Base-by-base conservation (phyloP, 306 rosid genomes). In the Cicer arietinum region DNA sequence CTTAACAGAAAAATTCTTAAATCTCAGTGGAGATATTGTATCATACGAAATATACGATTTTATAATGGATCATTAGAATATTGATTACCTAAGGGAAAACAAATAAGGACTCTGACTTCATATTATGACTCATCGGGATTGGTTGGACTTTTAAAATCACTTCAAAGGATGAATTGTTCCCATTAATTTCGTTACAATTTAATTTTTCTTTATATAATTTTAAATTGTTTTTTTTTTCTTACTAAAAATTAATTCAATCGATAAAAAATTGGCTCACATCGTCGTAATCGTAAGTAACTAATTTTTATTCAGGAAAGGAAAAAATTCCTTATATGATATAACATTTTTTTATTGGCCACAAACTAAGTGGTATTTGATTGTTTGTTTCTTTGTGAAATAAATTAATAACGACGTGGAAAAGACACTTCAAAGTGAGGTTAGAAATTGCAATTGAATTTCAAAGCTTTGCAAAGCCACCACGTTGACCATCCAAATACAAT, bases 401-500 rank as follows among this genome's bases (percentile, higher is more conserved):
- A 64, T 52, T 53, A 9, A 35, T 8, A 63, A 12, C 59, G 20
- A 42, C 22, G 7, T 50, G 48, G 17, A 58, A 75, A 76, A 64
- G 48, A 44, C 13, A 30, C 41, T 56, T 30, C 17, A 52, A 71
- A 51, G 62, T 35, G 73, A 58, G 41, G 42, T 16, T 16, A 16
- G 40, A 68, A 45, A 22, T 22, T 22, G 25, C 64, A 75, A 72
- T 37, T 67, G 79, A 48, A 52, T 52, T 81, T 82, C 59, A 63
- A 75, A 57, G 13, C 10, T 16, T n/a, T 40, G 46, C 83, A 16
- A 81, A 86, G 93, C 94, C 97, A 87, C 65, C 90, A 73, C 81
- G 72, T 86, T 87, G 96, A 87, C 92, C 88, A 80, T 72, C 97
- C 88, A 58, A 85, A 83, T 89, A 73, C 92, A 89, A 60, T 87